A percentile compares a stretch with the other conserved stretches of the same genome.
phyloP scores from a whole-genome alignment of 1,139 yeast species.

The Pichia inconspicua region DNA sequence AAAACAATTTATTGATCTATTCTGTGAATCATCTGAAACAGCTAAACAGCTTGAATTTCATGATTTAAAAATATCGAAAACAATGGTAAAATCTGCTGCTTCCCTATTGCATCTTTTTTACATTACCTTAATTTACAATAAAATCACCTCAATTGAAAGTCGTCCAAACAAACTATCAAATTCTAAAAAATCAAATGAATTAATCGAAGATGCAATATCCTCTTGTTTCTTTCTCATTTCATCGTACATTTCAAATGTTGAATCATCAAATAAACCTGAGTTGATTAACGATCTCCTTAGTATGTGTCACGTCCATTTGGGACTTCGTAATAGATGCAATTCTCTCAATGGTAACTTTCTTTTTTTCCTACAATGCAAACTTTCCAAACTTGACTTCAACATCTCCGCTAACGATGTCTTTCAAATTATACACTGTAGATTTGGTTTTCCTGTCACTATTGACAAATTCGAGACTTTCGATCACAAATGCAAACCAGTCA shows the following conservation, averaged over 20 bases:
- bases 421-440: constrained; percentile 73
- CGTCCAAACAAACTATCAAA: constrained; percentile 19
- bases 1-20: constrained; percentile 26
- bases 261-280: constrained; percentile 17
- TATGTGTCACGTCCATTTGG: constrained; percentile 66
- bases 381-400: constrained; percentile 38
- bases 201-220: constrained; percentile 47
- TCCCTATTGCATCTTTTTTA: constrained; percentile 37
- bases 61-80: not conserved
- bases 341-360: constrained; percentile 56
- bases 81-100: constrained; percentile 20
- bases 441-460: constrained; percentile 55
- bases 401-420: constrained; percentile 54
- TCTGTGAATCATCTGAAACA: not conserved
- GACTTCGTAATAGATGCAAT: constrained; percentile 62
- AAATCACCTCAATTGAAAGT: constrained; percentile 29
- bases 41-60: constrained; percentile 19
- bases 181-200: constrained; percentile 32
- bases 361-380: constrained; percentile 46
- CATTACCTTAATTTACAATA: constrained; percentile 42
- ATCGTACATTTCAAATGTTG: constrained; percentile 27
- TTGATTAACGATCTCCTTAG: constrained; percentile 41
- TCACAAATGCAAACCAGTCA: constrained; percentile 48
- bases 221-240: constrained; percentile 35
- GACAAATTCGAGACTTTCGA: constrained; percentile 57